These are phyloP conservation scores for Funneliformis mosseae DNA, from an alignment of 192 early-diverging fungal genomes.

Conservation along the genomic window DNA sequence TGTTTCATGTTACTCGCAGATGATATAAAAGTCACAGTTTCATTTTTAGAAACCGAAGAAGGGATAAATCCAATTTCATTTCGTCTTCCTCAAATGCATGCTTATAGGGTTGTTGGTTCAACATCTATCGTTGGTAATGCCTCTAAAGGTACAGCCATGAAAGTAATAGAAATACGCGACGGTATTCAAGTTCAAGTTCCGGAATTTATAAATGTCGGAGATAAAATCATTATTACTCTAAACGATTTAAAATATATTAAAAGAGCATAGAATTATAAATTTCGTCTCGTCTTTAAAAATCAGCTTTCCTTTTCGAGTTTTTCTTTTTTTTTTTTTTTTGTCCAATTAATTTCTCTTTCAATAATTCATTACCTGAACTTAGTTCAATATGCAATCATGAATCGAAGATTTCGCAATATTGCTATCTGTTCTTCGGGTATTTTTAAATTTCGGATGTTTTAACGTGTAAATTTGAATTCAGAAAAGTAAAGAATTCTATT, in stretches of 20 bases:
- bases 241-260: conserved; percentile 63
- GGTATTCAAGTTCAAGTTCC: conserved; percentile 74
- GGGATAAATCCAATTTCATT: conserved; percentile 57
- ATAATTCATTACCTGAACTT: no score
- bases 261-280: conserved; percentile 45
- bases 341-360: no score
- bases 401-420: no score
- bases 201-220: conserved; percentile 80
- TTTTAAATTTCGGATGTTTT: no score
- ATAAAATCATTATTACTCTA: conserved; percentile 73
- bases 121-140: conserved; percentile 54
- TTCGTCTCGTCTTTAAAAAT: background rate
- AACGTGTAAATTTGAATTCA: no score
- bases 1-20: conserved; percentile 51
- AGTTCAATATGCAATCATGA: no score
- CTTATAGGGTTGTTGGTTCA: conserved; percentile 60
- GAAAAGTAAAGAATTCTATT: no score
- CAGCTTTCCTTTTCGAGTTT: no score
- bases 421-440: no score
- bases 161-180: conserved; percentile 65
- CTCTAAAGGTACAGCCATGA: conserved; percentile 70
- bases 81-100: conserved; percentile 60
- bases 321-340: no score
- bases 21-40: conserved; percentile 58
- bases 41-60: conserved; percentile 58